Evolutionary conservation across 208 protist genomes (phyloP).

Genomic region (Acanthamoeba royreba): DNA sequence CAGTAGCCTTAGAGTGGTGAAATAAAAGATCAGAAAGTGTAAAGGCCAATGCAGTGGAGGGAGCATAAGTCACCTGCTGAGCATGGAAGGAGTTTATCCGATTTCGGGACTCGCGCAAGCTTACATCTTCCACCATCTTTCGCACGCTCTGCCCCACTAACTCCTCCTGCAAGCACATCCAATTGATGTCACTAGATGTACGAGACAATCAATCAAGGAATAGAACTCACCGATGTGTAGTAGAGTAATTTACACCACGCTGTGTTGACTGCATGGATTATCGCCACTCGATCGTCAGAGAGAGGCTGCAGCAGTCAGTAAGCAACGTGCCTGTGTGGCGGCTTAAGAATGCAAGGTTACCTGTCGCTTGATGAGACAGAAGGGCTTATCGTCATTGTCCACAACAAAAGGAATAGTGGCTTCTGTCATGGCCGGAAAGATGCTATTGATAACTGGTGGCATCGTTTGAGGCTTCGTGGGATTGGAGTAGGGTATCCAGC

Average conservation of each 20-base stretch:
- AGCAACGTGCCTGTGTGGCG: not conserved
- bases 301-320: not conserved
- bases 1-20: not conserved
- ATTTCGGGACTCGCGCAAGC: not conserved
- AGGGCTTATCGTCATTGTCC: constrained; percentile 21
- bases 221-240: not conserved
- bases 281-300: not conserved
- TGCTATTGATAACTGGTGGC: not conserved
- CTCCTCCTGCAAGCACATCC: constrained; percentile 3
- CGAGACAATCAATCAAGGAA: not conserved
- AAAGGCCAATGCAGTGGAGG: not conserved
- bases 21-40: too few species aligned
- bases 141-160: not conserved
- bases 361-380: constrained; percentile 33
- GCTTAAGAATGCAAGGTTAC: not conserved
- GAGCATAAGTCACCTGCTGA: not conserved
- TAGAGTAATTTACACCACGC: not conserved
- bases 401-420: not conserved
- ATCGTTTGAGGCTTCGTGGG: not conserved
- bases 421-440: not conserved
- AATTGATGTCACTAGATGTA: too few species aligned
- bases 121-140: not conserved
- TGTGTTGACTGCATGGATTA: not conserved
- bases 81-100: constrained; percentile 1
- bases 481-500: constrained; percentile 22